phyloP scores from a whole-genome alignment of 1,284 basidiomycete genomes.

The Trametes polyzona region DNA sequence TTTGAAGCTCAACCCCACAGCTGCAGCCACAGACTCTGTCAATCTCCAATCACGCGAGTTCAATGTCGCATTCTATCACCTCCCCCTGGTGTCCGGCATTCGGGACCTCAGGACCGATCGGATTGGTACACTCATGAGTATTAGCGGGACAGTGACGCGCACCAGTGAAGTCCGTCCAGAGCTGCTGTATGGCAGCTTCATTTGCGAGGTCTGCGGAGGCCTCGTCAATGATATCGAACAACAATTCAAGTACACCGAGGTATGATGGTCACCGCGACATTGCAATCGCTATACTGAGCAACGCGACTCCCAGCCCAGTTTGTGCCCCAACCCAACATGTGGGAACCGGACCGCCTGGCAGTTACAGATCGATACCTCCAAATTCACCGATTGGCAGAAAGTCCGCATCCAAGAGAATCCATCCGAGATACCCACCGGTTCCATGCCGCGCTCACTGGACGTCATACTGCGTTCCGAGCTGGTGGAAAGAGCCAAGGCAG shows the following conservation, averaged over 20 bases:
- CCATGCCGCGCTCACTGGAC: slow-evolving; percentile 96
- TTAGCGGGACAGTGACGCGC: slow-evolving; percentile 95
- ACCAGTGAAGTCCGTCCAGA: slow-evolving; percentile 98
- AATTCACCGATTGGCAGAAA: slow-evolving; percentile 99
- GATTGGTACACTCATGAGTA: slow-evolving; percentile 92
- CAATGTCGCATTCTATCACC: slow-evolving; percentile 92
- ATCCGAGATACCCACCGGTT: slow-evolving; percentile 98
- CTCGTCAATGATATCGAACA: slow-evolving; percentile 96
- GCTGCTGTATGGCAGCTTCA: slow-evolving; percentile 91
- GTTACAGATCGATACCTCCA: slow-evolving; percentile 94
- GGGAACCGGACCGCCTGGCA: slow-evolving; percentile 92
- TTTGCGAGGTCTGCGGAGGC: slow-evolving; percentile 88
- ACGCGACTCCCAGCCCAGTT: slow-evolving; percentile 77
- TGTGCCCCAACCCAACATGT: slow-evolving; percentile 94
- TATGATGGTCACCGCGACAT: slow-evolving; percentile 42
- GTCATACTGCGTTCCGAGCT: slow-evolving; percentile 95
- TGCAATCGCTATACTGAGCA: too few species aligned
- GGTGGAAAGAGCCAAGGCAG: slow-evolving; percentile 97
- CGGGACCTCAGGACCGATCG: slow-evolving; percentile 93
- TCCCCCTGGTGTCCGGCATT: slow-evolving; percentile 94
- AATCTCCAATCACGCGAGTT: slow-evolving; percentile 93
- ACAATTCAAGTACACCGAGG: slow-evolving; percentile 99
- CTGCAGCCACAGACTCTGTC: slow-evolving; percentile 78
- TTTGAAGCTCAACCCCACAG: slow-evolving; percentile 87
- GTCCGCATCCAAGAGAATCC: slow-evolving; percentile 99